Conservation (phyloP, 768 basidiomycete genomes). For the Dictyophora rubrovolvata region DNA sequence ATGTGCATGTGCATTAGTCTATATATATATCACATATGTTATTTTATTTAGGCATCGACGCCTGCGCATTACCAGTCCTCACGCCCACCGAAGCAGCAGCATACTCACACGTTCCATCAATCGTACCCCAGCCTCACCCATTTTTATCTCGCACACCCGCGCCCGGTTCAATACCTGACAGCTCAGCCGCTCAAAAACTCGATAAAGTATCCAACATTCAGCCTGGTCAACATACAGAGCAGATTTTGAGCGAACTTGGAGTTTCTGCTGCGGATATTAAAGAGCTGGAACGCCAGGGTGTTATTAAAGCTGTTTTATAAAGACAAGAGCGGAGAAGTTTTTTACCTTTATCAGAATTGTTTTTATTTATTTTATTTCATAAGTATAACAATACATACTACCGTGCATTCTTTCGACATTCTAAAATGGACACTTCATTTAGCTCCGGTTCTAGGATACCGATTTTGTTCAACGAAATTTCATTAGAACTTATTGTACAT, state of each 20-base stretch:
- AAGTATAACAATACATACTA: no score
- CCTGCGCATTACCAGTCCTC: conserved; percentile 62
- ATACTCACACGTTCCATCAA: conserved; percentile 26
- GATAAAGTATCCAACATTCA: conserved; percentile 16
- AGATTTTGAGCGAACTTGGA: conserved; percentile 44
- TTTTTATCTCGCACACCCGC: conserved; percentile 27
- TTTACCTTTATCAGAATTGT: no score
- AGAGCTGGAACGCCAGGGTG: conserved; percentile 36
- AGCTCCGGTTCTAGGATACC: no score
- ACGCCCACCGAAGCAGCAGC: conserved; percentile 49
- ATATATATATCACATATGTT: background rate
- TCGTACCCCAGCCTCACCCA: conserved; percentile 46
- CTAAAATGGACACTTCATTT: no score
- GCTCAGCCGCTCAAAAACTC: conserved; percentile 10
- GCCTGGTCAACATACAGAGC: conserved; percentile 45
- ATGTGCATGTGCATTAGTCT: conserved; percentile 9
- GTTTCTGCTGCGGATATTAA: conserved; percentile 30
- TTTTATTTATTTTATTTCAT: no score
- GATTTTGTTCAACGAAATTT: no score
- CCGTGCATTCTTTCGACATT: no score
- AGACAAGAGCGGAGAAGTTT: background rate
- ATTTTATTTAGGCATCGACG: conserved; percentile 46
- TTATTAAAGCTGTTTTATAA: conserved; percentile 19
- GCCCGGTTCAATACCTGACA: conserved; percentile 8
- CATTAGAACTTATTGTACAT: no score